Conservation (phyloP, 345 rosid species). For the Eucalyptus marginata region DNA sequence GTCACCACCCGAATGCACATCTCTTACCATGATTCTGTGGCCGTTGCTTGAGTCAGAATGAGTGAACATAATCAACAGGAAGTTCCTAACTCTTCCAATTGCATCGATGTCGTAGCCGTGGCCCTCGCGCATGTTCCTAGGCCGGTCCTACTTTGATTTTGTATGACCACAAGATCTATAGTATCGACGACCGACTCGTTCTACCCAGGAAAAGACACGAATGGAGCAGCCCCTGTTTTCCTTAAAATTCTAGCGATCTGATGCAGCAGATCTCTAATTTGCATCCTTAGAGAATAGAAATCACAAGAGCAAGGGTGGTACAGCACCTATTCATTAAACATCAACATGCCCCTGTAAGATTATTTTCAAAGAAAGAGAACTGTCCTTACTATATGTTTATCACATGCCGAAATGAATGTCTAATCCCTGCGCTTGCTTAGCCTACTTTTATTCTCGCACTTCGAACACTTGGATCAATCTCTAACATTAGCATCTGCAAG, state of each 20-base stretch:
- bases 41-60: neutral
- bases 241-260: neutral
- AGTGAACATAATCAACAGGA: neutral
- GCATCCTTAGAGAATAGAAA: neutral
- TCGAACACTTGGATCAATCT: neutral
- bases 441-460: neutral
- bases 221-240: neutral
- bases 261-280: neutral
- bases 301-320: neutral
- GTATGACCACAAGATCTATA: neutral
- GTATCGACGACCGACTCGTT: neutral
- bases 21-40: neutral
- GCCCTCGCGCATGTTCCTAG: neutral
- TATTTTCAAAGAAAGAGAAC: neutral
- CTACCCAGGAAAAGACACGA: neutral
- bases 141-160: neutral
- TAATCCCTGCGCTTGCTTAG: neutral
- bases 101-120: neutral
- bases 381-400: neutral
- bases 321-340: neutral
- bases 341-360: neutral
- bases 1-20: neutral
- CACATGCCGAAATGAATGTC: neutral
- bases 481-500: neutral
- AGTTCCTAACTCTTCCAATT: neutral